Percentiles rank a stretch among this genome's conserved stretches.
phyloP scores from a whole-genome alignment of 2,329 filamentous ascomycete genomes.

The Fusarium vanettenii region DNA sequence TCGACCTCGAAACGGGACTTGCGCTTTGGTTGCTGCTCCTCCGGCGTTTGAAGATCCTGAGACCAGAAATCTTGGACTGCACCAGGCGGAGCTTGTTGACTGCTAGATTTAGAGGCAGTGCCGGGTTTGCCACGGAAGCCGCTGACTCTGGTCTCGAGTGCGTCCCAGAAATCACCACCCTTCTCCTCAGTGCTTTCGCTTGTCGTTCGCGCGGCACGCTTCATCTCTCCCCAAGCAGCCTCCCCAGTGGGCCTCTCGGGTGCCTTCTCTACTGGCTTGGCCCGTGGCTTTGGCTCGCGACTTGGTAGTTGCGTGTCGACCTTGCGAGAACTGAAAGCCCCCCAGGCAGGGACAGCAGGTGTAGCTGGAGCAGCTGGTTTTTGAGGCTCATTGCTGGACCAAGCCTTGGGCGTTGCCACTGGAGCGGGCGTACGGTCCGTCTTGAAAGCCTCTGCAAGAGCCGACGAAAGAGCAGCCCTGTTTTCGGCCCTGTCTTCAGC shows the following conservation, averaged over 20 bases:
- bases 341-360: slow-evolving; percentile 21
- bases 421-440: slow-evolving; percentile 40
- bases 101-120: not conserved
- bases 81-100: not conserved
- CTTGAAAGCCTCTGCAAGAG: slow-evolving; percentile 50
- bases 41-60: slow-evolving; percentile 3
- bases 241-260: not conserved
- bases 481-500: not conserved
- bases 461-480: slow-evolving; percentile 35
- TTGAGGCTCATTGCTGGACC: slow-evolving; percentile 31
- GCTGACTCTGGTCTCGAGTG: slow-evolving; percentile 38
- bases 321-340: slow-evolving; percentile 38
- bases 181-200: not conserved
- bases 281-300: not conserved
- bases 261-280: not conserved
- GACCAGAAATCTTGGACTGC: not conserved
- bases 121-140: slow-evolving; percentile 26
- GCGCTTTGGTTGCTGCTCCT: slow-evolving; percentile 37
- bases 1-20: slow-evolving; percentile 48
- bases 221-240: slow-evolving; percentile 42
- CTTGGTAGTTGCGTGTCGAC: slow-evolving; percentile 35
- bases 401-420: slow-evolving; percentile 42
- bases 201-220: slow-evolving; percentile 22
- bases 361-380: not conserved
- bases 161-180: slow-evolving; percentile 37